Base-by-base conservation (phyloP, 192 early-diverging fungal genomes). In the Gigaspora rosea region DNA sequence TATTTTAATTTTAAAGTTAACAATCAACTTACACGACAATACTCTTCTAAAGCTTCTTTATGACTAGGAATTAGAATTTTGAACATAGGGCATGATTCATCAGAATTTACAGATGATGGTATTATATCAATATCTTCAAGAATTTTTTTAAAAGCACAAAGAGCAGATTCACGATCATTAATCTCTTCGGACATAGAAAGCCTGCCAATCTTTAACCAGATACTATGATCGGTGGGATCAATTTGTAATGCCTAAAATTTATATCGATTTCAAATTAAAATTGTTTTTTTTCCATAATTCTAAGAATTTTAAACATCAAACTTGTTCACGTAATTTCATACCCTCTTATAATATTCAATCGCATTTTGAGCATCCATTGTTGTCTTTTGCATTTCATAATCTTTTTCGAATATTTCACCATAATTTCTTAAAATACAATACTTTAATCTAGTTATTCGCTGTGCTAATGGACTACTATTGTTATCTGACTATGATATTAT, bases 101-200 rank as follows among this genome's bases (percentile, higher is more conserved):
- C 18, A 18, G n/a, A 50, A 50, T 8, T 69, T 50, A 11, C 5
- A 47, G 16, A 66, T 10, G 66, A 22, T 68, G 20, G 47, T 33
- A n/a, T 49, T 41, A 58, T 33, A 9, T 72, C 12, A 8, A 58
- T 57, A 36, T 58, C 50, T 58, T 72, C 54, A 3, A 72, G n/a
- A 50, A 52, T 52, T 7, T 72, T 32, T 56, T 11, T 72, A 11
- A 72, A 72, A 18, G 56, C 67, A 57, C 18, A 36, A 12, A n/a
- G 32, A 36, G 71, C 50, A 22, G 32, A 35, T 58, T 36, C 47
- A n/a, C n/a, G 71, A 47, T 58, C 52, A 35, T 58, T 54, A 3
- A 72, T 57, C 11, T 72, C 71, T 16, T 72, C 50, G n/a, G 50
- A 58, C 35, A 72, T 54, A n/a, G 52, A 33, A 52, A 72, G 71